Evolutionary conservation across 2,329 filamentous ascomycete species (phyloP).

Genomic region (Penicillium sp.): DNA sequence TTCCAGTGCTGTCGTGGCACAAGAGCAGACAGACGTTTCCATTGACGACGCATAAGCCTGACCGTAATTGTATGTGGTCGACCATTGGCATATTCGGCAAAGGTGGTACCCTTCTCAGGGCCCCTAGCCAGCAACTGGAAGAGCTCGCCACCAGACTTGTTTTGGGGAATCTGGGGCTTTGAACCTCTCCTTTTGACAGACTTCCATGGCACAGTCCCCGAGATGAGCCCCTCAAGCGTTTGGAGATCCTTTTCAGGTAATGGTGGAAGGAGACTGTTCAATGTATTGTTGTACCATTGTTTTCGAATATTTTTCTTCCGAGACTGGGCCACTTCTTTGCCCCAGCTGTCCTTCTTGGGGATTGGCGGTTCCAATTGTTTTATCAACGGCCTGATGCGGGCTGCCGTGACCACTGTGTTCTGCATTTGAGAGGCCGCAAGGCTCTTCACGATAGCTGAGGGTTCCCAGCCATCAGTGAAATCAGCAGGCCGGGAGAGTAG

Average conservation of each 20-base stretch:
- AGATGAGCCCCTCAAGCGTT: slow-evolving; percentile 34
- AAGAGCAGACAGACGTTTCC: slow-evolving; percentile 36
- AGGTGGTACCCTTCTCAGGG: slow-evolving; percentile 37
- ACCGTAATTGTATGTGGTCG: slow-evolving; percentile 42
- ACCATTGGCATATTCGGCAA: slow-evolving; percentile 32
- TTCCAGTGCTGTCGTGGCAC: slow-evolving; percentile 33
- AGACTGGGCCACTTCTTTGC: slow-evolving; percentile 27
- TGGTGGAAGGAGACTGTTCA: slow-evolving; percentile 38
- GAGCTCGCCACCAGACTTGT: slow-evolving; percentile 10
- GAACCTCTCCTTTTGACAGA: slow-evolving; percentile 28
- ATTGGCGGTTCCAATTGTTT: slow-evolving; percentile 31
- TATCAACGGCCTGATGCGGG: slow-evolving; percentile 23
- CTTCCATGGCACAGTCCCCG: slow-evolving; percentile 33
- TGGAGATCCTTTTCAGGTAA: slow-evolving; percentile 38
- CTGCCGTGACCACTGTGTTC: slow-evolving; percentile 26
- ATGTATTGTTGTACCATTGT: slow-evolving; percentile 37
- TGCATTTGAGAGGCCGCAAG: slow-evolving; percentile 38
- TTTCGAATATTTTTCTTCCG: slow-evolving; percentile 37
- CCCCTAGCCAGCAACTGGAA: slow-evolving; percentile 36
- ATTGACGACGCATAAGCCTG: slow-evolving; percentile 40
- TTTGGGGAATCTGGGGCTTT: background rate
- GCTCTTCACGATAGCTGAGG: slow-evolving; percentile 30
- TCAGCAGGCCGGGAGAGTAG: slow-evolving; percentile 16
- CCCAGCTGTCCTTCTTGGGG: slow-evolving; percentile 39
- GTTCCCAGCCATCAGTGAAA: slow-evolving; percentile 36